Evolutionary conservation across 805 yeast species (phyloP).

Genomic region (Cyberlindnera maritima): DNA sequence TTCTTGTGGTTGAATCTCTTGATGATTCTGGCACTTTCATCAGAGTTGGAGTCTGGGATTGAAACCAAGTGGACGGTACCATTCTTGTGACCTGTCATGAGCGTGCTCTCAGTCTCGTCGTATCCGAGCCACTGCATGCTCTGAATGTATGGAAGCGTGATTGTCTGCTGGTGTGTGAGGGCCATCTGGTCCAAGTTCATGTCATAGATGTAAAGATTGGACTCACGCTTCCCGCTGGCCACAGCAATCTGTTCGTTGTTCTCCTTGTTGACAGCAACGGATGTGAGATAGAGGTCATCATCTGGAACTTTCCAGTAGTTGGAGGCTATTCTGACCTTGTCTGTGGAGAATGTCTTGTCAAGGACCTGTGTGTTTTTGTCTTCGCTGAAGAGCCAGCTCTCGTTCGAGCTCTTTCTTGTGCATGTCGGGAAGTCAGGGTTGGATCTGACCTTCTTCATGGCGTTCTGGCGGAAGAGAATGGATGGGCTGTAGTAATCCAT

Average conservation of each 20-base stretch:
- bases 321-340: slow-evolving; percentile 34
- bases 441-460: slow-evolving; percentile 21
- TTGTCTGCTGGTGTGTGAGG: slow-evolving; percentile 58
- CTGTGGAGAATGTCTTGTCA: slow-evolving; percentile 40
- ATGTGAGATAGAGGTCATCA: slow-evolving; percentile 41
- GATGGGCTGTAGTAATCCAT: slow-evolving; percentile 28
- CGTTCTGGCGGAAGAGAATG: slow-evolving; percentile 28
- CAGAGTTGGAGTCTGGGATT: slow-evolving; percentile 52
- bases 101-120: slow-evolving; percentile 33
- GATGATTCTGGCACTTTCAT: slow-evolving; percentile 65
- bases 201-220: slow-evolving; percentile 52
- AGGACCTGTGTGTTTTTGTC: slow-evolving; percentile 33
- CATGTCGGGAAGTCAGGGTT: slow-evolving; percentile 11
- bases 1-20: slow-evolving; percentile 77
- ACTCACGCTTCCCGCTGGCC: slow-evolving; percentile 43
- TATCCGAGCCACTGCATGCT: slow-evolving; percentile 52
- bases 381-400: slow-evolving; percentile 23
- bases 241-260: slow-evolving; percentile 43
- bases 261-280: slow-evolving; percentile 35
- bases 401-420: slow-evolving; percentile 16
- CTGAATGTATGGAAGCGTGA: slow-evolving; percentile 53
- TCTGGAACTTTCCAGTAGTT: slow-evolving; percentile 30
- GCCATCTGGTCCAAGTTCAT: slow-evolving; percentile 38
- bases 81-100: slow-evolving; percentile 72
- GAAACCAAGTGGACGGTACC: slow-evolving; percentile 74